Evolutionary conservation across 352 stramenopile species (phyloP), one percentile per base, ranked within the genome.

Genomic region (Globisporangium yorkense): DNA sequence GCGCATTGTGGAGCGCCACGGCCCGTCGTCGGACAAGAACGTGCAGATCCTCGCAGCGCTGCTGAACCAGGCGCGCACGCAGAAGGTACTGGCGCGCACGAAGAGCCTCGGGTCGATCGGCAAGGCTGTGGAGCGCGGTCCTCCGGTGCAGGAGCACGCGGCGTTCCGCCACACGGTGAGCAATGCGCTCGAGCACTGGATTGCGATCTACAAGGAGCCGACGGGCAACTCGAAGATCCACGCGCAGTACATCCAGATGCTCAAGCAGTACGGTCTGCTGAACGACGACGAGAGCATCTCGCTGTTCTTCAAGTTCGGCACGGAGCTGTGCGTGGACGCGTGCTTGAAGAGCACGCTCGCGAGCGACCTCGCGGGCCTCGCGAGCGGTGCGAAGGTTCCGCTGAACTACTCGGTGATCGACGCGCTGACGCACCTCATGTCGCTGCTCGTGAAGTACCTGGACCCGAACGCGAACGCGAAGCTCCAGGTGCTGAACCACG

Each of bases 141-240:
- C 29, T 39, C 51, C 77, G 2, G 79, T 77, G 18, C 84, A 92
- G 53, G 83, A 92, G 53, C 80, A 91, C 41, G 82, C 84, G 44
- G 80, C 79, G 53, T 95, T 92, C 64, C 80, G 80, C 12, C 84
- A 95, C 68, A 95, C 85, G 0, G 84, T 95, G 33, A 92, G 78
- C 72, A 95, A 95, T 51, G 85, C 98, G 50, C 71, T 99, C 55
- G 96, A 99, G 59, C 88, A 98, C 71, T 99, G 97, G 97, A 98
- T 99, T 48, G 94, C 96, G 20, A 88, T 99, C 47, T 97, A 98
- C 66, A 97, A 90, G 67, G 96, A 99, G 41, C 83, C 85, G 13
- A 81, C 75, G 24, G 85, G 81, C 40, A 93, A 91, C 63, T 96
- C 98, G 56, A 98, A 98, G 72, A 94, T 97, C 45, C 82, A 98